Evolutionary conservation across 1,284 basidiomycete species (phyloP), one percentile per base, ranked within the genome.

Genomic region (Inonotus hispidus): DNA sequence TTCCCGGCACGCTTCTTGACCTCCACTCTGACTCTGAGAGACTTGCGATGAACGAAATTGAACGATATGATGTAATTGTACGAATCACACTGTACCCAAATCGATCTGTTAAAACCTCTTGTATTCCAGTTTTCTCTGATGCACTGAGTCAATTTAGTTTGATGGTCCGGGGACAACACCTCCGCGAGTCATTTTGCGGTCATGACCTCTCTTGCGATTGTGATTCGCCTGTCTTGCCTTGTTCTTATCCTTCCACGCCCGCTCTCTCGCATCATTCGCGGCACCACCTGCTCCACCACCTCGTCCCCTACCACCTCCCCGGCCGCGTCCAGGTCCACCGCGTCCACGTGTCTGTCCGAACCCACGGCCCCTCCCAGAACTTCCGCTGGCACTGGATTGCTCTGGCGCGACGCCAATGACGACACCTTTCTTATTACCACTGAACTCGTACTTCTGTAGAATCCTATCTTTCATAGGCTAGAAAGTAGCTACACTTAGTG

Each of bases 401-500:
- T 46, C 29, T 21, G 53, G 14, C 14, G 61, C 59, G 6, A 53
- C 38, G 2, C 43, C 54, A n/a, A 58, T 39, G 13, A 38, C 35
- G 16, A 64, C 59, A 2, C 56, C 41, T 11, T 63, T 47, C 5
- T 74, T 79, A 67, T 91, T 91, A 0, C 88, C 87, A 6, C 81
- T 69, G 68, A 91, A 91, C 64, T 88, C 88, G 68, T 91, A 83
- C 69, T 88, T 90, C 59, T 79, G 76, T 3, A 88, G 72, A 62
- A 91, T 80, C 69, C 78, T 83, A 64, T 88, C 87, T 71, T 90
- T 90, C 66, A 79, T 82, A n/a, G 89, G 88, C 86, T 90, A 67
- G 52, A 16, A 53, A 58, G 11, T 19, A 37, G 16, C n/a, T 38
- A 50, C 21, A 29, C 37, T 25, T n/a, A 56, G 23, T 57, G n/a